These are phyloP conservation scores for Cryptococcus sp. DNA, from an alignment of 1,284 basidiomycete species.

Conservation along the genomic window DNA sequence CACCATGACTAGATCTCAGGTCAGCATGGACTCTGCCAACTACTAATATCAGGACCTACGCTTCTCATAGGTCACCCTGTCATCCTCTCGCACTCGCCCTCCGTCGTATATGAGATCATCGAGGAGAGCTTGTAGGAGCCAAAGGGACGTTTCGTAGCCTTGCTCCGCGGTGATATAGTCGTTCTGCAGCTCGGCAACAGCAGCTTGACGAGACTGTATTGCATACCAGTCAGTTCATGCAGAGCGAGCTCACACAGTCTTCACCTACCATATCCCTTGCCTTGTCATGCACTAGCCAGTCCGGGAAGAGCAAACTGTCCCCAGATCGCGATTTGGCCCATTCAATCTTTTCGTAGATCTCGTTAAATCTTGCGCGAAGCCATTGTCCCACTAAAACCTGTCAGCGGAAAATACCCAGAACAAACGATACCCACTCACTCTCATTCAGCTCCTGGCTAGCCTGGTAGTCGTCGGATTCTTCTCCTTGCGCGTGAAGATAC, in stretches of 20 bases:
- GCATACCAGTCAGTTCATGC: conserved; percentile 61
- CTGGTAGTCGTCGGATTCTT: conserved; percentile 29
- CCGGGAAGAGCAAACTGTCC: conserved; percentile 57
- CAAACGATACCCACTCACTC: conserved; percentile 46
- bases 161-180: conserved; percentile 77
- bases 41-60: conserved; percentile 60
- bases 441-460: conserved; percentile 59
- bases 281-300: conserved; percentile 60
- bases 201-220: conserved; percentile 85
- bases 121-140: conserved; percentile 86
- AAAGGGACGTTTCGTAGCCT: conserved; percentile 90
- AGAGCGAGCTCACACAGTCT: background rate
- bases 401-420: background rate
- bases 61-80: conserved; percentile 73
- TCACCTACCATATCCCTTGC: conserved; percentile 56
- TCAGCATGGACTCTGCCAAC: background rate
- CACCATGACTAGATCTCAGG: conserved; percentile 22
- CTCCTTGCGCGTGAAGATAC: conserved; percentile 53
- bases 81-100: conserved; percentile 80
- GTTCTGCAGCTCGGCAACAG: conserved; percentile 84
- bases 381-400: conserved; percentile 57
- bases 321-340: conserved; percentile 57
- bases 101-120: conserved; percentile 84
- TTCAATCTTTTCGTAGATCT: conserved; percentile 61
- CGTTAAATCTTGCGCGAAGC: conserved; percentile 61